Evolutionary conservation across 2,329 filamentous ascomycete genomes (phyloP).

Genomic region (Dothistroma pini): DNA sequence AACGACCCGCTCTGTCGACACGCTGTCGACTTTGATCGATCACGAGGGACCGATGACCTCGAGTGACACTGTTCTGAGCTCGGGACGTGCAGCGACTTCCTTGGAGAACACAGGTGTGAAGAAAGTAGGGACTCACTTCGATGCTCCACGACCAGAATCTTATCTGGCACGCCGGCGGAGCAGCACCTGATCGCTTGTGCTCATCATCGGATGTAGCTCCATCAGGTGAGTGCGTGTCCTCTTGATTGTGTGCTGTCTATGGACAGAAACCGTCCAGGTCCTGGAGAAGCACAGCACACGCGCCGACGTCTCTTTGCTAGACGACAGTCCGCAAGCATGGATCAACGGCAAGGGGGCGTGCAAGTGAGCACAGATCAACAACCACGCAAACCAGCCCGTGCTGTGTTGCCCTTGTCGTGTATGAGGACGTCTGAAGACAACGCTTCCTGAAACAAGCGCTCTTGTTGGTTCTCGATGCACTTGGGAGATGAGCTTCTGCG

Average conservation of each 20-base stretch:
- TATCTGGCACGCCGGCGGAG: not conserved
- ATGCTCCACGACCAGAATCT: not conserved
- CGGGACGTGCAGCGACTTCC: not conserved
- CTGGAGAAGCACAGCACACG: not conserved
- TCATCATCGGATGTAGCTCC: not conserved
- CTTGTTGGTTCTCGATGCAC: no score
- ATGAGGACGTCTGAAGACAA: not conserved
- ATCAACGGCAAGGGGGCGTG: not conserved
- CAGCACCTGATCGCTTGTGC: not conserved
- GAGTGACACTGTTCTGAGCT: not conserved
- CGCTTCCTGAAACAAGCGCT: no score
- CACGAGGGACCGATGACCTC: not conserved
- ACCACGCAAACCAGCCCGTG: not conserved
- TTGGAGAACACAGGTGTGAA: not conserved
- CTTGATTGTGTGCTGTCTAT: not conserved
- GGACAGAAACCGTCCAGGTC: not conserved
- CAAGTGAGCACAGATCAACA: not conserved
- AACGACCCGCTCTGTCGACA: not conserved
- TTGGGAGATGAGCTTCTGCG: not conserved
- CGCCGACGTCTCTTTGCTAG: not conserved
- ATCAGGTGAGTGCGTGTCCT: not conserved
- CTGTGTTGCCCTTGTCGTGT: not conserved
- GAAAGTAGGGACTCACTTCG: not conserved
- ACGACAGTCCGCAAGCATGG: not conserved
- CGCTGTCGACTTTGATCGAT: not conserved